phyloP scores from a whole-genome alignment of 202 grass and related monocot species.

The Hordeum pubiflorum region DNA sequence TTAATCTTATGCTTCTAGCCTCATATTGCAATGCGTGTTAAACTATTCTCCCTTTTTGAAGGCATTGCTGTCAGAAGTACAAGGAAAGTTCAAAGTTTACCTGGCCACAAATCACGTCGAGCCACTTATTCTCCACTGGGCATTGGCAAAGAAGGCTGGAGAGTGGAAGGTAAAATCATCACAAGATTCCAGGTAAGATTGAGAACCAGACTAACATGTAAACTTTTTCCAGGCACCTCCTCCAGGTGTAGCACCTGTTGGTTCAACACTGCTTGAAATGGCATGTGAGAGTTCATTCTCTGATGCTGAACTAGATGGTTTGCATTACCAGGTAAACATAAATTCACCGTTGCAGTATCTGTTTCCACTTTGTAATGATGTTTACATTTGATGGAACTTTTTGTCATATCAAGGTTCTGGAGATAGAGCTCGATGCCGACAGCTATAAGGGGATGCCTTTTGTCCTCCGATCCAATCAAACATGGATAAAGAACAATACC shows the following conservation, averaged over 20 bases:
- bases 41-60: constrained; percentile 31
- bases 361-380: not conserved
- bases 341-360: not conserved
- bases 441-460: constrained; percentile 76
- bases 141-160: constrained; percentile 43
- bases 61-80: constrained; percentile 44
- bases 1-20: not conserved
- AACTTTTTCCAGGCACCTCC: constrained; percentile 55
- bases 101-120: constrained; percentile 55
- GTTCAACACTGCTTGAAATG: constrained; percentile 60
- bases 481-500: constrained; percentile 81
- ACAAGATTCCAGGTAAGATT: not conserved
- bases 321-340: constrained; percentile 60
- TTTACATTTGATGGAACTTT: constrained; percentile 22
- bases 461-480: constrained; percentile 60
- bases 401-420: constrained; percentile 41
- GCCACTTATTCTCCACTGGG: constrained; percentile 88
- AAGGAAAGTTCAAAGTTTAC: constrained; percentile 58
- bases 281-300: constrained; percentile 73
- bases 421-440: constrained; percentile 65
- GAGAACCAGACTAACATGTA: not conserved
- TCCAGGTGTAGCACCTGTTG: constrained; percentile 46
- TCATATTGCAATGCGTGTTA: constrained; percentile 22
- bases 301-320: constrained; percentile 42
- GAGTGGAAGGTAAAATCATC: constrained; percentile 66